Percentiles rank a stretch among this genome's conserved stretches.
Conservation (phyloP, 176 grass and related monocot species). For the Aegilops longissima region DNA sequence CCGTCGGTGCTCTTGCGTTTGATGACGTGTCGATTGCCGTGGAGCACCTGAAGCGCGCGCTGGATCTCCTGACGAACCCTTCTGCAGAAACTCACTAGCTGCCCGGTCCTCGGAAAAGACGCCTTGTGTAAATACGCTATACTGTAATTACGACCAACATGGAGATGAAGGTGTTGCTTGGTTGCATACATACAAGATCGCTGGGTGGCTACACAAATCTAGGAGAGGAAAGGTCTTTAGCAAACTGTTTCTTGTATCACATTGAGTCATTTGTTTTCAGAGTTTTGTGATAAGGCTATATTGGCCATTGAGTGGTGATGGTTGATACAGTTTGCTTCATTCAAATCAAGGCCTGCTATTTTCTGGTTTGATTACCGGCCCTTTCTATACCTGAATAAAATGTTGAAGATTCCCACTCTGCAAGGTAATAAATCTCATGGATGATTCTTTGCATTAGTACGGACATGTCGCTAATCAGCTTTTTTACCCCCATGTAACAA, state of each 20-base stretch:
- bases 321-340: conserved; percentile 8
- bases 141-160: conserved; percentile 30
- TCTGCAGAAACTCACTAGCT: conserved; percentile 66
- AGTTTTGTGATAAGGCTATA: conserved; percentile 25
- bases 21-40: conserved; percentile 85
- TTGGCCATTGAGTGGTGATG: not conserved
- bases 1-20: conserved; percentile 89
- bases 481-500: no score
- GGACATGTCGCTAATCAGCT: no score
- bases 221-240: not conserved
- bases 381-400: not conserved
- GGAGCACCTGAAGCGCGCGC: conserved; percentile 70
- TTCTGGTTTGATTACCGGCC: not conserved
- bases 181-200: conserved; percentile 24
- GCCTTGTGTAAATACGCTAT: conserved; percentile 43
- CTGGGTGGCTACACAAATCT: conserved; percentile 16
- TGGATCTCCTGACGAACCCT: conserved; percentile 92
- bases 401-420: not conserved
- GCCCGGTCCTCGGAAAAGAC: not conserved
- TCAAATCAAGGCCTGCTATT: not conserved
- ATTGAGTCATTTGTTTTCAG: conserved; percentile 4
- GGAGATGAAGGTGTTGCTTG: conserved; percentile 30
- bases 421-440: not conserved
- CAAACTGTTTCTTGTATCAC: conserved; percentile 4
- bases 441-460: not conserved